These are phyloP conservation scores for Cystobasidium pallidum DNA, from an alignment of 1,284 basidiomycete genomes.

Conservation along the genomic window DNA sequence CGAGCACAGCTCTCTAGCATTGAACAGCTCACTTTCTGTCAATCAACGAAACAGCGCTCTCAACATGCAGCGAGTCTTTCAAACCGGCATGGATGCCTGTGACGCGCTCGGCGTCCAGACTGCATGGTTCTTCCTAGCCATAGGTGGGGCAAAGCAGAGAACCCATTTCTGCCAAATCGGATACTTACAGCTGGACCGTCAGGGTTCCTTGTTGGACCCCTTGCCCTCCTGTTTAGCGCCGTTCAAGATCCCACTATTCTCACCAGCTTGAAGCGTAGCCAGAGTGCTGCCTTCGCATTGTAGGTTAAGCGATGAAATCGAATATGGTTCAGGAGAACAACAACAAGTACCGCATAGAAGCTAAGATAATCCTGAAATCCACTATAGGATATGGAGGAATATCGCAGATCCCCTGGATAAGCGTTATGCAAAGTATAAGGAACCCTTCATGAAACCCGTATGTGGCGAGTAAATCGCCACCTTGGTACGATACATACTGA, in stretches of 20 bases:
- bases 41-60: neutral
- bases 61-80: conserved; percentile 12
- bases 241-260: conserved; percentile 37
- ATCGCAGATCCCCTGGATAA: conserved; percentile 31
- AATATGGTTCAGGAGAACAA: neutral
- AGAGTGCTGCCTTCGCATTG: conserved; percentile 33
- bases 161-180: neutral
- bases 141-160: neutral
- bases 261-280: conserved; percentile 30
- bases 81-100: conserved; percentile 24
- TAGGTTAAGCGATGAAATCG: neutral
- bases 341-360: too few relatives aligned
- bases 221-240: conserved; percentile 23
- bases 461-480: neutral
- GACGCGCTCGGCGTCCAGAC: conserved; percentile 33
- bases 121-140: conserved; percentile 23
- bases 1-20: neutral
- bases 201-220: conserved; percentile 19
- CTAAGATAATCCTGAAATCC: too few relatives aligned
- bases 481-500: neutral
- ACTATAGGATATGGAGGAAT: conserved; percentile 33
- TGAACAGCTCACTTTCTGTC: neutral
- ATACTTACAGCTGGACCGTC: neutral
- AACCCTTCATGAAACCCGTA: conserved; percentile 34
- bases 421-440: conserved; percentile 37